phyloP scores from a whole-genome alignment of 257 asterid genomes.

The Rehmannia glutinosa region DNA sequence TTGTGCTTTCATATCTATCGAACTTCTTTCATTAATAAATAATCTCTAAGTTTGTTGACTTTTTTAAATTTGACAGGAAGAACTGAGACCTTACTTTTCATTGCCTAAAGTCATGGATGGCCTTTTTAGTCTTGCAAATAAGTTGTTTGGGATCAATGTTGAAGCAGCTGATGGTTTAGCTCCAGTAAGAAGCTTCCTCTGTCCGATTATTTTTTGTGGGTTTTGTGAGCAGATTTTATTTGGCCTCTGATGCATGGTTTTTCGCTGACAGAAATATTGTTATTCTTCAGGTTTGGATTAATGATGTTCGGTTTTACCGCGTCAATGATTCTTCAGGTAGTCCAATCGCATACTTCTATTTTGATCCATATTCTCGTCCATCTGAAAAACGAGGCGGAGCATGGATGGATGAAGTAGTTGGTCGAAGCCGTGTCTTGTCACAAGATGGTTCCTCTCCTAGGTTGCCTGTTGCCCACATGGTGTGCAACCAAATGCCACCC shows the following conservation, averaged over 20 bases:
- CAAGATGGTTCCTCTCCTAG: constrained; percentile 71
- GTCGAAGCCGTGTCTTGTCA: constrained; percentile 84
- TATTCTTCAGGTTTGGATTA: constrained; percentile 77
- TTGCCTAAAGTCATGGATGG: constrained; percentile 98
- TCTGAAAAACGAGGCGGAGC: constrained; percentile 98
- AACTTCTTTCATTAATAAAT: constrained; percentile 1
- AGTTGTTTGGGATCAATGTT: constrained; percentile 63
- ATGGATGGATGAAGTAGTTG: constrained; percentile 97
- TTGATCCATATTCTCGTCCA: constrained; percentile 98
- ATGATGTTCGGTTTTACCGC: constrained; percentile 80
- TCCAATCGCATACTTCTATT: constrained; percentile 84
- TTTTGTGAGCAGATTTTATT: not conserved
- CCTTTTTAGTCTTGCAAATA: constrained; percentile 78
- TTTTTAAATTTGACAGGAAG: constrained; percentile 65
- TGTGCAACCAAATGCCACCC: constrained; percentile 99
- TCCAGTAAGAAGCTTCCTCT: constrained; percentile 52
- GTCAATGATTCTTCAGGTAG: constrained; percentile 75
- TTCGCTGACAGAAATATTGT: constrained; percentile 13
- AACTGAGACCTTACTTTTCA: constrained; percentile 92
- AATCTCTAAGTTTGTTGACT: not conserved
- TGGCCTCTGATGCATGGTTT: constrained; percentile 10
- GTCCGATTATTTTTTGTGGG: not conserved
- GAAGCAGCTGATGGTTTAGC: constrained; percentile 89
- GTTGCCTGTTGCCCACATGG: constrained; percentile 98
- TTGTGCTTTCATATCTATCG: not conserved